These are phyloP conservation scores for Saccharum officinarum DNA, from an alignment of 176 grass and related monocot species.

Conservation along the genomic window DNA sequence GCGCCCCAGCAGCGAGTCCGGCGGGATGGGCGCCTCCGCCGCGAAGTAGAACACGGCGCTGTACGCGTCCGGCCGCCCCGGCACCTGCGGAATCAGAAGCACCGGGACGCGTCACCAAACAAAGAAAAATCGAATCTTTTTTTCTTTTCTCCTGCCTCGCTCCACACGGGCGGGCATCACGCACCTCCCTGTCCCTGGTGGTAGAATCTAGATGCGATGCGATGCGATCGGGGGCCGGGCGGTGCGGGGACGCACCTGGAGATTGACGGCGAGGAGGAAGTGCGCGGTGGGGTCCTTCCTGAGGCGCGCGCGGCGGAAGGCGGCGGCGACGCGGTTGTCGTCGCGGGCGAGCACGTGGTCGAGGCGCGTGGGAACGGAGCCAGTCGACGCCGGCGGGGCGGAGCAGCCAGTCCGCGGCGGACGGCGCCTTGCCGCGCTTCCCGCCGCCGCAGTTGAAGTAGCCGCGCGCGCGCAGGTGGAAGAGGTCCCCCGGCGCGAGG, in stretches of 20 bases:
- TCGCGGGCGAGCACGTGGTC: conserved; percentile 82
- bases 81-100: conserved; percentile 44
- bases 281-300: conserved; percentile 50
- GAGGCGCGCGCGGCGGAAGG: conserved; percentile 62
- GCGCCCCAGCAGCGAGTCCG: conserved; percentile 75
- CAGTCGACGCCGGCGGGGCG: conserved; percentile 95
- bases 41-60: conserved; percentile 96
- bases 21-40: conserved; percentile 65
- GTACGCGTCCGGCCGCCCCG: conserved; percentile 78
- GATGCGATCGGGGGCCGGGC: conserved; percentile 29
- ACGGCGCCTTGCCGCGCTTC: conserved; percentile 46
- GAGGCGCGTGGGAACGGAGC: conserved; percentile 69
- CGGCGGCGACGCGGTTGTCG: conserved; percentile 62
- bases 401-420: conserved; percentile 65
- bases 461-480: conserved; percentile 58
- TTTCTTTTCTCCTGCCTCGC: not conserved
- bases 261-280: conserved; percentile 93
- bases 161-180: not conserved
- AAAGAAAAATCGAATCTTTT: conserved; percentile 4
- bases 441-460: conserved; percentile 55
- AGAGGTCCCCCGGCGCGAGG: conserved; percentile 83
- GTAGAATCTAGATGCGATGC: conserved; percentile 34
- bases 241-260: conserved; percentile 44
- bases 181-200: not conserved
- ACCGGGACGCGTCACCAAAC: not conserved